phyloP scores from a whole-genome alignment of 2,329 filamentous ascomycete species.

The Aschersonia sp. region DNA sequence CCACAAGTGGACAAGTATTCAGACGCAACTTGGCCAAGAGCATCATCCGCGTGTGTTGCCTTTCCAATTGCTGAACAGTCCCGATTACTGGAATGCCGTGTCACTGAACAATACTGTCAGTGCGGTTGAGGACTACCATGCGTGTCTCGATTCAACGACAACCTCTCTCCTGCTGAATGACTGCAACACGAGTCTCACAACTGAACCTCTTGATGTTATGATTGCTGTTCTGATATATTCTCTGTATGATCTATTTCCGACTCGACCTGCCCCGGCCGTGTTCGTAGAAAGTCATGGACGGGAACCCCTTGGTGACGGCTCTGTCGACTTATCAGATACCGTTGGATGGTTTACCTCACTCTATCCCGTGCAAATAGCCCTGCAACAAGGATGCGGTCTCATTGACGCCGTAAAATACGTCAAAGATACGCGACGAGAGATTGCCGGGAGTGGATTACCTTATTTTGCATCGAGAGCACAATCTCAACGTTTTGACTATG shows the following conservation, averaged over 20 bases:
- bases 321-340: conserved; percentile 21
- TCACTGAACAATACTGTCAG: conserved; percentile 2
- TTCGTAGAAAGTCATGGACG: conserved; percentile 28
- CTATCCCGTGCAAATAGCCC: conserved; percentile 14
- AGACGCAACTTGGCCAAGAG: conserved; percentile 13
- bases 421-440: conserved; percentile 19
- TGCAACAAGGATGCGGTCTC: conserved; percentile 2
- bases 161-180: conserved; percentile 7
- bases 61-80: conserved; percentile 2
- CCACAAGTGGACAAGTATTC: conserved; percentile 19
- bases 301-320: conserved; percentile 10
- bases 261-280: conserved; percentile 18
- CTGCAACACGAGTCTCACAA: conserved; percentile 16
- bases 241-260: conserved; percentile 17
- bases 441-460: conserved; percentile 19
- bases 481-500: conserved; percentile 10
- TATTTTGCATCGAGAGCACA: conserved; percentile 23
- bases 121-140: conserved; percentile 3
- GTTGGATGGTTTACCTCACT: conserved; percentile 33
- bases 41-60: not conserved
- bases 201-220: conserved; percentile 23
- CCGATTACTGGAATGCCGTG: conserved; percentile 8
- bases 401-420: conserved; percentile 8
- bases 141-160: not conserved
- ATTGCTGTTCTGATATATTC: conserved; percentile 18